A percentile compares a stretch with the other conserved stretches of the same genome.
Evolutionary conservation across 306 rosid species (phyloP).

Genomic region (Cucumis cinereus): DNA sequence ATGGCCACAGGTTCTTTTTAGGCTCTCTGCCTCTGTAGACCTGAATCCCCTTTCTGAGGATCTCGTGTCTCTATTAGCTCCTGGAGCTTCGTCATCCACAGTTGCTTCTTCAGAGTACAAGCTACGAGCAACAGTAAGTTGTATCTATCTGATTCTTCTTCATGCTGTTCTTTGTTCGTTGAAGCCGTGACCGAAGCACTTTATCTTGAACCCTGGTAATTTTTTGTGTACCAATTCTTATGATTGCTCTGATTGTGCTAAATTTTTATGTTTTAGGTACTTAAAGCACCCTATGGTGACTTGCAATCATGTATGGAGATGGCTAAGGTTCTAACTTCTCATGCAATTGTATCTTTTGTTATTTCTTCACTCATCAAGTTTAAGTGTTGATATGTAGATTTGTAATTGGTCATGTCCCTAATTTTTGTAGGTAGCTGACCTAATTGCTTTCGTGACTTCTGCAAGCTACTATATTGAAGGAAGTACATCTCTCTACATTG

Average conservation of each 20-base stretch:
- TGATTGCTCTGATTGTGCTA: neutral
- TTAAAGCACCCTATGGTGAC: slow-evolving; percentile 88
- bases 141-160: neutral
- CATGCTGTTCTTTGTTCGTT: neutral
- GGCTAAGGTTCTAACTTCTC: slow-evolving; percentile 58
- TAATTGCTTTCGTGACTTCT: slow-evolving; percentile 79
- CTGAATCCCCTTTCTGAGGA: slow-evolving; percentile 51
- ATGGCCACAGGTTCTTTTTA: slow-evolving; percentile 60
- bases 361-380: neutral
- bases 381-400: neutral
- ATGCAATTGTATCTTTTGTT: neutral
- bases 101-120: slow-evolving; percentile 71
- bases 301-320: slow-evolving; percentile 70
- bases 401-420: slow-evolving; percentile 1
- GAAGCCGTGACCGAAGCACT: neutral
- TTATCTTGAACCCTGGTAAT: neutral
- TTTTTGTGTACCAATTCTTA: neutral
- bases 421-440: slow-evolving; percentile 67
- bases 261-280: slow-evolving; percentile 27
- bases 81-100: slow-evolving; percentile 29
- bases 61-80: slow-evolving; percentile 42
- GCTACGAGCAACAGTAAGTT: slow-evolving; percentile 52
- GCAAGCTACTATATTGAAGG: slow-evolving; percentile 35
- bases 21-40: slow-evolving; percentile 54
- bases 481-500: slow-evolving; percentile 46